A percentile compares a stretch with the other conserved stretches of the same genome.
These are phyloP conservation scores for Brassica cretica DNA, from an alignment of 345 rosid species.

Conservation along the genomic window DNA sequence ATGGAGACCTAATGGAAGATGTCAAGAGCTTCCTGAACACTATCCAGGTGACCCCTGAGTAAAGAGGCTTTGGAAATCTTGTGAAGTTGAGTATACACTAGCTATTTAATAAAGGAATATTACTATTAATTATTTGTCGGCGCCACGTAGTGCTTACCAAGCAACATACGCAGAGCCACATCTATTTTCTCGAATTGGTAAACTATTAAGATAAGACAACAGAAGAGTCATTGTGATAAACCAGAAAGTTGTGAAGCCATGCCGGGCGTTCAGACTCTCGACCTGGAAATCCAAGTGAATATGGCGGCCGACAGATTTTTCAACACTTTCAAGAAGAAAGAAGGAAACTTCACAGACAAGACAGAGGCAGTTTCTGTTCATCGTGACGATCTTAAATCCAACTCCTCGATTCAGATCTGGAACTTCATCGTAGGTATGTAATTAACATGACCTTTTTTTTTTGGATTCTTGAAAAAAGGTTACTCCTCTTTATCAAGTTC, in stretches of 20 bases:
- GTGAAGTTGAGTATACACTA: too few species aligned
- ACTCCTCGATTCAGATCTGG: conserved; percentile 33
- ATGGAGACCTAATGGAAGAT: too few species aligned
- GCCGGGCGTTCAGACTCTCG: conserved; percentile 10
- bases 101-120: too few species aligned
- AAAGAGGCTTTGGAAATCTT: too few species aligned
- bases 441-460: background rate
- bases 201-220: background rate
- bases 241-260: conserved; percentile 1
- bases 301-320: conserved; percentile 28
- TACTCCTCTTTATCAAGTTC: background rate
- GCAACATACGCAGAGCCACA: background rate
- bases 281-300: conserved; percentile 33
- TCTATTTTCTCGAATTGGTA: background rate
- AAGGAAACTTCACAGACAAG: conserved; percentile 31
- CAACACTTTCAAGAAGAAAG: conserved; percentile 31
- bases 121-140: background rate
- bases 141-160: background rate
- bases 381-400: conserved; percentile 18
- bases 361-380: conserved; percentile 27
- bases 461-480: conserved; percentile 3
- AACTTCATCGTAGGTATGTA: conserved; percentile 21
- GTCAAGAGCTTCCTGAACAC: too few species aligned
- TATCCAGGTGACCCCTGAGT: too few species aligned
- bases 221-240: background rate